phyloP scores from a whole-genome alignment of 257 asterid genomes.

The Nicotiana tabacum region DNA sequence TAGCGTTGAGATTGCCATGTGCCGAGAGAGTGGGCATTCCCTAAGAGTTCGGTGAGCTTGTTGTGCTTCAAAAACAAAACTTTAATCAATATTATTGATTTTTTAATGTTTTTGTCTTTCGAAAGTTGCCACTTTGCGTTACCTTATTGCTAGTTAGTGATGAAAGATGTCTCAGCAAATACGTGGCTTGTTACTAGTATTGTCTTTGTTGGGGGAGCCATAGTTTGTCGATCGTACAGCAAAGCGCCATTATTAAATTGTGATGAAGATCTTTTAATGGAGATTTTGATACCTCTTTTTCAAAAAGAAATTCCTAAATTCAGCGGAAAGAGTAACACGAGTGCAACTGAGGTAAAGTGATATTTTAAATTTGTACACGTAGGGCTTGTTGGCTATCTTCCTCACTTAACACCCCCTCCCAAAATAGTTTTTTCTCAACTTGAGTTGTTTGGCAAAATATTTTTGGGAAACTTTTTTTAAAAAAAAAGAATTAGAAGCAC shows the following conservation, averaged over 20 bases:
- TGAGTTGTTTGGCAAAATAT: no score
- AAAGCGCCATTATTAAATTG: slow-evolving; percentile 8
- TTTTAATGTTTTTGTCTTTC: background rate
- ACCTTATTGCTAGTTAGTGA: background rate
- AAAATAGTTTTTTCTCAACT: no score
- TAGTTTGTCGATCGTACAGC: slow-evolving; percentile 1
- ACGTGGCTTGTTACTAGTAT: slow-evolving; percentile 8
- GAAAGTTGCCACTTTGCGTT: background rate
- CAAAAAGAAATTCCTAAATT: no score
- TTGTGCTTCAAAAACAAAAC: background rate
- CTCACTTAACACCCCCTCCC: no score
- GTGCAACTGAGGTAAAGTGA: no score
- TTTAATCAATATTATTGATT: background rate
- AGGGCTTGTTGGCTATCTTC: no score
- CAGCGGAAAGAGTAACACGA: no score
- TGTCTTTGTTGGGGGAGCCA: slow-evolving; percentile 20
- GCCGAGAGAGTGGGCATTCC: slow-evolving; percentile 13
- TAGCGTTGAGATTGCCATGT: slow-evolving; percentile 7
- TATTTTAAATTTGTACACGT: no score
- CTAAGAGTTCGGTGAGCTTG: background rate
- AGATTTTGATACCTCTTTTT: no score
- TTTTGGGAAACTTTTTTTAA: no score
- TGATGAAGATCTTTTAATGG: background rate
- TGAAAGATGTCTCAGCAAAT: background rate
- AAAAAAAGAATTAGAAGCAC: no score